Evolutionary conservation across 805 yeast species (phyloP).

Genomic region (Isabelozyma heimii): DNA sequence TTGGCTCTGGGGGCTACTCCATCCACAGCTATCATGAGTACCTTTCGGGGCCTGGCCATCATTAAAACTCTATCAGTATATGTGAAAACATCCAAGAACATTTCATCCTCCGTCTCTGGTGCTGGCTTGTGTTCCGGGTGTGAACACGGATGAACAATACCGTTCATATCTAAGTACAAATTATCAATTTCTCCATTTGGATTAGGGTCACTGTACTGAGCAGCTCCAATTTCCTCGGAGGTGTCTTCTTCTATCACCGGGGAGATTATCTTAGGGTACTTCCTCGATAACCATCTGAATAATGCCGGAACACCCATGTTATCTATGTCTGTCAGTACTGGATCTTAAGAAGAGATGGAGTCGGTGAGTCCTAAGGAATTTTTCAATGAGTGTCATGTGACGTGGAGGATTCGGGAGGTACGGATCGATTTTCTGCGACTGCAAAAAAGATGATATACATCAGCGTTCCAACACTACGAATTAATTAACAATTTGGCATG

Average conservation of each 20-base stretch:
- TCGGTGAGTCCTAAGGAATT: no score
- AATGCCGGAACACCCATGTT: conserved; percentile 96
- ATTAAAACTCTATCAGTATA: conserved; percentile 88
- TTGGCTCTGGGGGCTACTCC: conserved; percentile 99
- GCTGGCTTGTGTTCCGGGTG: conserved; percentile 97
- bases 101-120: conserved; percentile 94
- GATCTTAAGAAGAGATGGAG: no score
- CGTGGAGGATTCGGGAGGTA: no score
- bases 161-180: conserved; percentile 94
- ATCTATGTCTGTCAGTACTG: neutral
- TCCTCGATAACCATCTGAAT: conserved; percentile 90
- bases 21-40: conserved; percentile 93
- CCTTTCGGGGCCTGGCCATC: conserved; percentile 94
- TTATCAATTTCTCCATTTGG: conserved; percentile 97
- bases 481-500: no score
- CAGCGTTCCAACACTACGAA: no score
- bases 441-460: no score
- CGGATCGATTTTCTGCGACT: no score
- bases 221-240: conserved; percentile 63
- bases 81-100: conserved; percentile 89
- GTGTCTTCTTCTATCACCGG: conserved; percentile 79
- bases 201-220: conserved; percentile 70
- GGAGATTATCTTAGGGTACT: conserved; percentile 90
- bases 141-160: conserved; percentile 98
- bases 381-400: neutral